Conservation (phyloP, 176 grass and related monocot genomes). For the Juncus effusus region DNA sequence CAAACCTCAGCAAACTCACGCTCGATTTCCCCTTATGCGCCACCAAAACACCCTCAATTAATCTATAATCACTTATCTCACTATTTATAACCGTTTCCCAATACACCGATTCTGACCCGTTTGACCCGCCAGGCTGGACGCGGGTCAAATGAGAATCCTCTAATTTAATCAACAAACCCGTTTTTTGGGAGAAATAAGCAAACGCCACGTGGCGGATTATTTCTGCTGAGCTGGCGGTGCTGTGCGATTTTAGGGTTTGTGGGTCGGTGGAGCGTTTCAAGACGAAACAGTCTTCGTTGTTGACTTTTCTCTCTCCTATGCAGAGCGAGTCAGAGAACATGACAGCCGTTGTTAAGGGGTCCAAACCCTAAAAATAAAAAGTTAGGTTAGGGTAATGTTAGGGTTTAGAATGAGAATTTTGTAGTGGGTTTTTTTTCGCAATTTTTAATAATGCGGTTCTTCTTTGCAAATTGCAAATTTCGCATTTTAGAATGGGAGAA, state of each 20-base stretch:
- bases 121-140: conserved; percentile 49
- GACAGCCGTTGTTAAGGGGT: conserved; percentile 65
- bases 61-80: conserved; percentile 66
- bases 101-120: conserved; percentile 72
- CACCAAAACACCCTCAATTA: conserved; percentile 64
- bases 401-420: no score
- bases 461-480: no score
- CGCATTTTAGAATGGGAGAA: no score
- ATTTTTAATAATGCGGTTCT: no score
- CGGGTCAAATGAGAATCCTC: conserved; percentile 80
- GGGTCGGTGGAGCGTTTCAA: conserved; percentile 73
- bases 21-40: conserved; percentile 61
- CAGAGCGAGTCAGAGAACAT: conserved; percentile 72
- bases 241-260: conserved; percentile 60
- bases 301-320: conserved; percentile 80
- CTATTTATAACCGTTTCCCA: conserved; percentile 85
- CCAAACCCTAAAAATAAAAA: conserved; percentile 57
- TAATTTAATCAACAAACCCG: conserved; percentile 59
- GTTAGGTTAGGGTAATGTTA: no score
- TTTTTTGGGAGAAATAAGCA: conserved; percentile 77
- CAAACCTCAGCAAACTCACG: conserved; percentile 71
- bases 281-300: conserved; percentile 82
- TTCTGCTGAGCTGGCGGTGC: conserved; percentile 70
- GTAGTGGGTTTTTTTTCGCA: no score
- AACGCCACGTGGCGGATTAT: conserved; percentile 83